Base-by-base conservation (phyloP, 2,329 filamentous ascomycete species). In the Blumeriella jaapii region DNA sequence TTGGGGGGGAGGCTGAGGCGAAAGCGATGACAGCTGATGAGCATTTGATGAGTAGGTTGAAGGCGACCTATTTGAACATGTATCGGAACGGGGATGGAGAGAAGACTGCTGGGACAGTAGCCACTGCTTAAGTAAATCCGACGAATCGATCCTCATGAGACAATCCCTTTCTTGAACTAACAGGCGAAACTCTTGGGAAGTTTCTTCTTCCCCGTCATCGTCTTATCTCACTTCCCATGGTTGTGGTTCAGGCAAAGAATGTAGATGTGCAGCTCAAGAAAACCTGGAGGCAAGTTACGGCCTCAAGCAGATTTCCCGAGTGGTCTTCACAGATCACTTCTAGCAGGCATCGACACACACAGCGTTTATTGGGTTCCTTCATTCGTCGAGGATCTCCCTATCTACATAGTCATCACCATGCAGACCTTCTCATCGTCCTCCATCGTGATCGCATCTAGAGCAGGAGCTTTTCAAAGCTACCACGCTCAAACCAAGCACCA, bases 21-120 rank as follows among this genome's bases (percentile, higher is more conserved):
- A 70, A 66, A 54, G 67, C 73, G 2, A 56, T 80, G 52, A 80
- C 74, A 1, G 75, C 76, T 2, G 64, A 69, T 45, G 71, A 79
- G 53, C 76, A 81, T 54, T 54, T 81, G 38, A 62, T 68, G 45
- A 74, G 73, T 63, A 62, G 75, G 36, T 55, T 81, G 34, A 67
- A 61, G 41, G 73, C 67, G 13, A 77, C 65, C 6, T 80, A 80
- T 51, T 51, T 67, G 6, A 59, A 64, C 14, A 41, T 78, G 46
- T 78, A 78, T 49, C 55, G 61, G 18, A 59, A 65, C 14, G 55
- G 61, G 19, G 59, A 65, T 14, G 55, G 62, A 5, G 45, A 46
- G 33, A 38, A 41, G n/a, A 40, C 46, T 13, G 28, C 12, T 7
- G 31, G 7, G 13, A 13, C 12, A n/a, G 24, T 20, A 24, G 13